phyloP scores from a whole-genome alignment of 495 filamentous ascomycete genomes.

The Penicillium canariense region DNA sequence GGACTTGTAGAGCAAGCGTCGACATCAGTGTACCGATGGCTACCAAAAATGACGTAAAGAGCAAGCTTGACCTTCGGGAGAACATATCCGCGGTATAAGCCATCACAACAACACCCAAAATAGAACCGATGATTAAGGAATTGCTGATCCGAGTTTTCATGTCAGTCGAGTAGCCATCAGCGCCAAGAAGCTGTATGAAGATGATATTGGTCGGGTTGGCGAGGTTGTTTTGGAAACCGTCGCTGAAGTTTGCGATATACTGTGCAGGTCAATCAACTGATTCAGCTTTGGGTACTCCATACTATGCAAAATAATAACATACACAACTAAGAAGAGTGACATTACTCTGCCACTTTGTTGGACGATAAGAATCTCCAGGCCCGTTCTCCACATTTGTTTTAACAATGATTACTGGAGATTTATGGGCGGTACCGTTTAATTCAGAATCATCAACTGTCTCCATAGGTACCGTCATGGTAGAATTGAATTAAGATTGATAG shows the following conservation, averaged over 20 bases:
- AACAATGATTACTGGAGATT: neutral
- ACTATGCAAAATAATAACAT: neutral
- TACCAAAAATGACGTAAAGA: slow-evolving; percentile 35
- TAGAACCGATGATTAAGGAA: slow-evolving; percentile 34
- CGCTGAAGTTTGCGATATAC: slow-evolving; percentile 41
- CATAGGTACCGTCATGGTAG: neutral
- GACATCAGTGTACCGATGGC: slow-evolving; percentile 36
- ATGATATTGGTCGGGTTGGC: slow-evolving; percentile 41
- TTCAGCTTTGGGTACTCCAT: neutral
- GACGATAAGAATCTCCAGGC: slow-evolving; percentile 9
- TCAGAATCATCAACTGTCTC: neutral
- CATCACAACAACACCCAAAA: slow-evolving; percentile 33
- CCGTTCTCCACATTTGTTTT: neutral
- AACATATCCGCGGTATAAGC: slow-evolving; percentile 35
- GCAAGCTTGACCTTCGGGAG: slow-evolving; percentile 29
- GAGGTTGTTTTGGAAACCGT: slow-evolving; percentile 34
- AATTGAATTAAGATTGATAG: neutral
- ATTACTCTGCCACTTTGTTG: slow-evolving; percentile 26
- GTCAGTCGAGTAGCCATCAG: slow-evolving; percentile 25
- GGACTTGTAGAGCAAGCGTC: slow-evolving; percentile 31
- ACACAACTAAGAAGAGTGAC: slow-evolving; percentile 30
- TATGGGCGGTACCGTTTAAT: neutral
- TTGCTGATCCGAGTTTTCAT: slow-evolving; percentile 40
- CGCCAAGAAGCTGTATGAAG: slow-evolving; percentile 32
- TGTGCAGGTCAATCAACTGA: slow-evolving; percentile 10